Conservation (phyloP, 1,139 yeast species). For the Diutina ranongensis region DNA sequence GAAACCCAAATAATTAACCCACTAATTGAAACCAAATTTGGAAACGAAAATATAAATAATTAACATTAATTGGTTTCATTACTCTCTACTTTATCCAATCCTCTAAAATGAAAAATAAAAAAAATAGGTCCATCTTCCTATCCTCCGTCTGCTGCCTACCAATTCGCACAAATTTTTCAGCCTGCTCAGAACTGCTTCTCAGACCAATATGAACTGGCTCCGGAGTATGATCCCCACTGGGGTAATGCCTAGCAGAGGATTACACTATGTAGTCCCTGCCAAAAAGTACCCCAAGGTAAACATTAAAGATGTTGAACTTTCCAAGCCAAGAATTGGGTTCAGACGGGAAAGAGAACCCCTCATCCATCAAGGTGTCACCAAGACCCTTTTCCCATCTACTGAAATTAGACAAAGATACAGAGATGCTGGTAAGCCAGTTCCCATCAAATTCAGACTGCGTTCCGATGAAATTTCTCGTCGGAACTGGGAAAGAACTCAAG, state of each 20-base stretch:
- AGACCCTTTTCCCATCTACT: constrained; percentile 30
- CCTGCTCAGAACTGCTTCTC: not conserved
- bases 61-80: too few species aligned
- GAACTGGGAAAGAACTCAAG: constrained; percentile 33
- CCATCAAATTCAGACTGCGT: constrained; percentile 25
- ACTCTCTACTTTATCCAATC: too few species aligned
- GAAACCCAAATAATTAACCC: too few species aligned
- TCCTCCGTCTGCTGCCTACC: not conserved
- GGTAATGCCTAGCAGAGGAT: too few species aligned
- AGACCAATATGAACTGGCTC: constrained; percentile 1
- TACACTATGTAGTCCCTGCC: constrained; percentile 24
- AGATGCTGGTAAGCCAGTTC: constrained; percentile 32
- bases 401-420: constrained; percentile 25
- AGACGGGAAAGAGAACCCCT: constrained; percentile 29
- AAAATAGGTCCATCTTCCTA: too few species aligned
- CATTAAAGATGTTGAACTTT: constrained; percentile 26
- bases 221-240: not conserved
- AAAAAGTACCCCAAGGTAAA: constrained; percentile 31
- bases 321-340: constrained; percentile 29
- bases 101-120: too few species aligned
- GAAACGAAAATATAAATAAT: too few species aligned
- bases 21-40: too few species aligned
- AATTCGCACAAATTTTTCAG: not conserved
- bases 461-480: constrained; percentile 29
- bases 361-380: constrained; percentile 28